Conservation (phyloP, 2,329 filamentous ascomycete species). For the Ophiocordyceps camponoti-leonardi region DNA sequence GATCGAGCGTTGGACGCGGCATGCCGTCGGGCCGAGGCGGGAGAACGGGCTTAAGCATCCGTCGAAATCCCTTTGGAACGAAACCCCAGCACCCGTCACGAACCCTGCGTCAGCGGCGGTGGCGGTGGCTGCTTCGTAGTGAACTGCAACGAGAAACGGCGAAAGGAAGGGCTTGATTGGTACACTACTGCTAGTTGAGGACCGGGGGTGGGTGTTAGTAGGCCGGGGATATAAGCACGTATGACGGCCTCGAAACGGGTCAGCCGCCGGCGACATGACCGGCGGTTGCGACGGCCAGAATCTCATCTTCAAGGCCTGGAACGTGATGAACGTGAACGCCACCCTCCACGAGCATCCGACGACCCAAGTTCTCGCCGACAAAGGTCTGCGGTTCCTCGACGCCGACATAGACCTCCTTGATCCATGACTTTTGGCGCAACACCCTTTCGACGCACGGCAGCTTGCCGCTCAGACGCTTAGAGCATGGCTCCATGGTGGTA, state of each 20-base stretch:
- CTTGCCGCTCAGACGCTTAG: slow-evolving; percentile 56
- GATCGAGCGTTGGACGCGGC: neutral
- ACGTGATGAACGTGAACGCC: slow-evolving; percentile 63
- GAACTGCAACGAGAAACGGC: neutral
- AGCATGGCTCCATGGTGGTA: slow-evolving; percentile 85
- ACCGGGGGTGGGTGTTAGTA: neutral
- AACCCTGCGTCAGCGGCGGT: neutral
- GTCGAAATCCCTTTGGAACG: neutral
- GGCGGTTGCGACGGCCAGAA: slow-evolving; percentile 64
- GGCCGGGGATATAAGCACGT: neutral
- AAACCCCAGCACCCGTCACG: neutral
- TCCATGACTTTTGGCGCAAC: slow-evolving; percentile 39
- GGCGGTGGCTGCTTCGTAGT: neutral
- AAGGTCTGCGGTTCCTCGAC: slow-evolving; percentile 84
- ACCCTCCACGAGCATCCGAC: slow-evolving; percentile 47
- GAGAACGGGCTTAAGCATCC: neutral
- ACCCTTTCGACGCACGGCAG: slow-evolving; percentile 66
- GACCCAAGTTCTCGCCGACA: slow-evolving; percentile 65
- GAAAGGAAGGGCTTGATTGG: neutral
- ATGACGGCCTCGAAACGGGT: slow-evolving; percentile 1
- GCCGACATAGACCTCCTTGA: slow-evolving; percentile 70
- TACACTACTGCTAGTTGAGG: neutral
- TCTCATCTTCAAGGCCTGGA: slow-evolving; percentile 60
- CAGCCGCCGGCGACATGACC: slow-evolving; percentile 38
- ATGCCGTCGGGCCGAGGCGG: neutral